phyloP scores from a whole-genome alignment of 2,329 filamentous ascomycete species.

The Fusarium sp. region DNA sequence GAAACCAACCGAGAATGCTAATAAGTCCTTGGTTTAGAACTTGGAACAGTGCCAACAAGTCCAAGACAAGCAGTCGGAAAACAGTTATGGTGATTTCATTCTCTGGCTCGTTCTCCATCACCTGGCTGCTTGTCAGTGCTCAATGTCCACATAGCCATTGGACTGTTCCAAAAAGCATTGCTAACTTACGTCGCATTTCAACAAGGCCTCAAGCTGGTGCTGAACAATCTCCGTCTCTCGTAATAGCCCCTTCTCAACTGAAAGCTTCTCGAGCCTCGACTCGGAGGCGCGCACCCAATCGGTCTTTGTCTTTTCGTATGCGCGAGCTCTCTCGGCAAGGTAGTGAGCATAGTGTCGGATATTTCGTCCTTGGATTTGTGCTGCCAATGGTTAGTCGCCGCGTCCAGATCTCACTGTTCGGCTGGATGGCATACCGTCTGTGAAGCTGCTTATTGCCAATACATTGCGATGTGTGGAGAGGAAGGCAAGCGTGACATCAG shows the following conservation, averaged over 20 bases:
- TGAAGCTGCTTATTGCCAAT: slow-evolving; percentile 89
- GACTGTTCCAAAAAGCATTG: neutral
- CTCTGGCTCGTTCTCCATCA: slow-evolving; percentile 87
- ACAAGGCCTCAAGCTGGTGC: slow-evolving; percentile 82
- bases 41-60: slow-evolving; percentile 90
- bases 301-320: slow-evolving; percentile 84
- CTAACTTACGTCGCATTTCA: slow-evolving; percentile 85
- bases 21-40: slow-evolving; percentile 97
- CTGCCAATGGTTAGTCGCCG: slow-evolving; percentile 57
- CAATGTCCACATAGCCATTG: neutral
- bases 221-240: slow-evolving; percentile 93
- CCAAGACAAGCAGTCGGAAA: slow-evolving; percentile 89
- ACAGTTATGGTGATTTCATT: slow-evolving; percentile 97
- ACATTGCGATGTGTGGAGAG: slow-evolving; percentile 84
- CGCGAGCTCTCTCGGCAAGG: slow-evolving; percentile 81
- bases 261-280: slow-evolving; percentile 83
- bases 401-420: neutral
- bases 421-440: slow-evolving; percentile 77
- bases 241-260: slow-evolving; percentile 90
- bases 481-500: slow-evolving; percentile 87
- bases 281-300: slow-evolving; percentile 91
- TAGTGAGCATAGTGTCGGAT: slow-evolving; percentile 94
- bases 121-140: slow-evolving; percentile 58
- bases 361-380: slow-evolving; percentile 93
- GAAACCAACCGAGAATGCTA: slow-evolving; percentile 83